A percentile compares a stretch with the other conserved stretches of the same genome.
Evolutionary conservation across 176 grass and related monocot genomes (phyloP).

Genomic region (Aegilops sharonensis): DNA sequence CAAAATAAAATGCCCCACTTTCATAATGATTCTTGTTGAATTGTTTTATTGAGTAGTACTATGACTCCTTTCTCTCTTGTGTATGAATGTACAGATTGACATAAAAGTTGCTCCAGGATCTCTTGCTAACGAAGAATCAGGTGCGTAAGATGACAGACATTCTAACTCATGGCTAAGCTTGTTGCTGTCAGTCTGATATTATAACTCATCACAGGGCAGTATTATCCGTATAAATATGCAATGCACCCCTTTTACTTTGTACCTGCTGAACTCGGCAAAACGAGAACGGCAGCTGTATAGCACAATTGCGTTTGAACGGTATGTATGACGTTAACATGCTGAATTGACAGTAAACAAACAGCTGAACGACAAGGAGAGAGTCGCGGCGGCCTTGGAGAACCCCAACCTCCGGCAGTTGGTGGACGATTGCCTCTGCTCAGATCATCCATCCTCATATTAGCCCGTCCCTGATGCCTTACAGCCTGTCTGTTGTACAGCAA

Average conservation of each 20-base stretch:
- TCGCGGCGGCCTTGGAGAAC: conserved; percentile 88
- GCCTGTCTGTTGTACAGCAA: conserved; percentile 39
- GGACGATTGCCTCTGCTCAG: conserved; percentile 82
- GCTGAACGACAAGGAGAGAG: conserved; percentile 96
- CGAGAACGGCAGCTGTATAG: neutral
- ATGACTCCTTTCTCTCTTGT: conserved; percentile 1
- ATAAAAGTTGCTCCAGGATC: conserved; percentile 92
- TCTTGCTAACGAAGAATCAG: conserved; percentile 88
- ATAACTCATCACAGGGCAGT: neutral
- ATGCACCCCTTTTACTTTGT: neutral
- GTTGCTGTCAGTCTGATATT: neutral
- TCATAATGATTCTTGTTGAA: neutral
- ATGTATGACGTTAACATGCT: neutral
- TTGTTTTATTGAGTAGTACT: neutral
- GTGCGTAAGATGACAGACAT: conserved; percentile 24
- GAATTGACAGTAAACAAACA: conserved; percentile 90
- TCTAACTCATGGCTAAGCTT: neutral
- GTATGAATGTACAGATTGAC: conserved; percentile 60
- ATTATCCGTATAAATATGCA: neutral
- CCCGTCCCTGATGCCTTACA: neutral
- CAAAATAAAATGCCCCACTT: neutral
- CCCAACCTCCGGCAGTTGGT: conserved; percentile 93
- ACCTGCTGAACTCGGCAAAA: neutral
- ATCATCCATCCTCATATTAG: conserved; percentile 60
- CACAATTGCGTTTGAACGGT: neutral